Percentiles rank a stretch among this genome's conserved stretches.
Evolutionary conservation across 257 asterid species (phyloP).

Genomic region (Scutellaria barbata): DNA sequence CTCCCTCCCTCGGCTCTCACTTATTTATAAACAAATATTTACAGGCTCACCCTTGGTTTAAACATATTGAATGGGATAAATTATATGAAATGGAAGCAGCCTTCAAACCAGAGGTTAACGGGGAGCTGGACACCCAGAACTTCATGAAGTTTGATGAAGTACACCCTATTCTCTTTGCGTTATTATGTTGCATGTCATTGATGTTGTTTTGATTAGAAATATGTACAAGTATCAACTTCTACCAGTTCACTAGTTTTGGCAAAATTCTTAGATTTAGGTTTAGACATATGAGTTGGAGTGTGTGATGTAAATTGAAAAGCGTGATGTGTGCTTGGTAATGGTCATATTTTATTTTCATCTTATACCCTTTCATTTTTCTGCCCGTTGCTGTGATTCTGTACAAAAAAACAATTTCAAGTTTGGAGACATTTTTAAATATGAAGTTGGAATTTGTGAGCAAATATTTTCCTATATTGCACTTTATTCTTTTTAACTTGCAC

Average conservation of each 20-base stretch:
- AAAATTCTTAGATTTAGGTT: not conserved
- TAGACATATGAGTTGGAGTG: not conserved
- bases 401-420: not conserved
- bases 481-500: not conserved
- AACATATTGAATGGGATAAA: conserved; percentile 81
- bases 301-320: not conserved
- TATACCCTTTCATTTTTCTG: not conserved
- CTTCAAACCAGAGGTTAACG: conserved; percentile 87
- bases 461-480: conserved; percentile 8
- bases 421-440: not conserved
- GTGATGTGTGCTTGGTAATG: not conserved
- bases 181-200: not conserved
- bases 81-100: conserved; percentile 98
- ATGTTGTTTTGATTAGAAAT: not conserved
- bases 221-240: not conserved
- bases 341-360: not conserved
- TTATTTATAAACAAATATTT: conserved; percentile 31
- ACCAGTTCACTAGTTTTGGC: conserved; percentile 17
- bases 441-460: not conserved
- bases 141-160: conserved; percentile 98
- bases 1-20: not conserved
- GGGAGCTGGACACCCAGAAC: conserved; percentile 95
- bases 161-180: conserved; percentile 34
- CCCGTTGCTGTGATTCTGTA: not conserved
- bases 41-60: conserved; percentile 96